These are phyloP conservation scores for Lepiota venenata DNA, from an alignment of 768 basidiomycete species.

Conservation along the genomic window DNA sequence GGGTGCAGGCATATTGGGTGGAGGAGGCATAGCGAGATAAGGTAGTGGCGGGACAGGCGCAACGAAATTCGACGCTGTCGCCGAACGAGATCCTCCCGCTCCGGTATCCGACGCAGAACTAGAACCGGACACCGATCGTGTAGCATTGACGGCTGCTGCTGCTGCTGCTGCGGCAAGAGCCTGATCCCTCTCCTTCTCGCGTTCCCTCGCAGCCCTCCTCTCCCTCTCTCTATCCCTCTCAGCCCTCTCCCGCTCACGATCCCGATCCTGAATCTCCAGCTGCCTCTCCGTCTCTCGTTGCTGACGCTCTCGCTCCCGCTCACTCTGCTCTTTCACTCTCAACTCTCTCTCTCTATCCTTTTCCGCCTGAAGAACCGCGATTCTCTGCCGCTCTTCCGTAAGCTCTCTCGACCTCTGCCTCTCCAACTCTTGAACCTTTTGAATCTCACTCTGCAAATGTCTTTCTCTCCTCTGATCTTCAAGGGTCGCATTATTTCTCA, in stretches of 20 bases:
- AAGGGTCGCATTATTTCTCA: not conserved
- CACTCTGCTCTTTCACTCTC: not conserved
- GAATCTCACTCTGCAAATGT: not conserved
- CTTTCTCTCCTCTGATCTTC: too few relatives aligned
- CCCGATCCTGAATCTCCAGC: not conserved
- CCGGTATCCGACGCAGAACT: not conserved
- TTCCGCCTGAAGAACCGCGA: not conserved
- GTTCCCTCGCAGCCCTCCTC: not conserved
- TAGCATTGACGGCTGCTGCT: not conserved
- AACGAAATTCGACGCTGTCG: too few relatives aligned
- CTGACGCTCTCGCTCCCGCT: not conserved
- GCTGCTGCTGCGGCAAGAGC: not conserved
- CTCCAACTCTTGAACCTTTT: not conserved
- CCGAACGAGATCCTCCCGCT: not conserved
- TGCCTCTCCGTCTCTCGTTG: not conserved
- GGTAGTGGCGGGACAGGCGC: conserved; percentile 1
- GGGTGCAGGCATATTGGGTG: conserved; percentile 1
- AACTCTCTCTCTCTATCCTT: not conserved
- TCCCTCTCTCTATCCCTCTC: not conserved
- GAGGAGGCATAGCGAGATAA: conserved; percentile 6
- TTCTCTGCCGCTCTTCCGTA: not conserved
- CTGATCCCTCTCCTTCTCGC: not conserved
- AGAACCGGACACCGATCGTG: not conserved
- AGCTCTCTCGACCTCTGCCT: not conserved
- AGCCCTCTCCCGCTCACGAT: not conserved